Evolutionary conservation across 805 yeast genomes (phyloP).

Genomic region (Yarrowia keelungensis): DNA sequence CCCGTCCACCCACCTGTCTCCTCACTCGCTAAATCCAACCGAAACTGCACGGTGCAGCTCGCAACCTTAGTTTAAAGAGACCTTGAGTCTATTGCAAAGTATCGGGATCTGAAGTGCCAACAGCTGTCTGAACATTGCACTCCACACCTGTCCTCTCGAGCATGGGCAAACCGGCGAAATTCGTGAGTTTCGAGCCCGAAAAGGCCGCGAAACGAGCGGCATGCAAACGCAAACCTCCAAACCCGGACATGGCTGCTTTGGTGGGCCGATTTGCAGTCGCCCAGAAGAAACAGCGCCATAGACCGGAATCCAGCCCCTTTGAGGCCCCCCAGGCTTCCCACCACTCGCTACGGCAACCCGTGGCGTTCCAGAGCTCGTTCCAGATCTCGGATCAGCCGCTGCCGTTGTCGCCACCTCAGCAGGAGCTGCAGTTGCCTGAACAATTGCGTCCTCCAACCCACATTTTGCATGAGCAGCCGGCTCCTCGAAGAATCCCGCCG

Average conservation of each 20-base stretch:
- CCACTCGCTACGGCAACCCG: neutral
- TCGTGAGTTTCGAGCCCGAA: slow-evolving; percentile 36
- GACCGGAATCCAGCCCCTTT: neutral
- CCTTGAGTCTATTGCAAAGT: slow-evolving; percentile 14
- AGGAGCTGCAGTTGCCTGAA: slow-evolving; percentile 26
- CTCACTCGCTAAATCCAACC: neutral
- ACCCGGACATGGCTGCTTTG: slow-evolving; percentile 18
- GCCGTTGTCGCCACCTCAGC: slow-evolving; percentile 22
- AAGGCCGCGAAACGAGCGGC: slow-evolving; percentile 7
- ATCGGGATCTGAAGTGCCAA: neutral
- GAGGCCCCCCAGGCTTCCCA: slow-evolving; percentile 7
- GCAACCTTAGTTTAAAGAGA: slow-evolving; percentile 10
- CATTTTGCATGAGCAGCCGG: neutral
- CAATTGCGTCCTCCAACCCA: slow-evolving; percentile 9
- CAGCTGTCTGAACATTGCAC: neutral
- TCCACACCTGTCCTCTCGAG: neutral
- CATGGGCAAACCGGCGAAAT: slow-evolving; percentile 32
- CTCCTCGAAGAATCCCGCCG: neutral
- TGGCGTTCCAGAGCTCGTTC: slow-evolving; percentile 11
- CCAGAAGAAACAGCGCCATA: neutral
- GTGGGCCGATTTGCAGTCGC: slow-evolving; percentile 22
- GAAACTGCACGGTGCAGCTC: slow-evolving; percentile 2
- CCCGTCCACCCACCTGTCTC: too few relatives aligned
- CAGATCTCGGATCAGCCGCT: slow-evolving; percentile 5
- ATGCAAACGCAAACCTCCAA: slow-evolving; percentile 7